Evolutionary conservation across 1,139 yeast species (phyloP), one percentile per base, ranked within the genome.

Genomic region (Saccharomyces hybrid): DNA sequence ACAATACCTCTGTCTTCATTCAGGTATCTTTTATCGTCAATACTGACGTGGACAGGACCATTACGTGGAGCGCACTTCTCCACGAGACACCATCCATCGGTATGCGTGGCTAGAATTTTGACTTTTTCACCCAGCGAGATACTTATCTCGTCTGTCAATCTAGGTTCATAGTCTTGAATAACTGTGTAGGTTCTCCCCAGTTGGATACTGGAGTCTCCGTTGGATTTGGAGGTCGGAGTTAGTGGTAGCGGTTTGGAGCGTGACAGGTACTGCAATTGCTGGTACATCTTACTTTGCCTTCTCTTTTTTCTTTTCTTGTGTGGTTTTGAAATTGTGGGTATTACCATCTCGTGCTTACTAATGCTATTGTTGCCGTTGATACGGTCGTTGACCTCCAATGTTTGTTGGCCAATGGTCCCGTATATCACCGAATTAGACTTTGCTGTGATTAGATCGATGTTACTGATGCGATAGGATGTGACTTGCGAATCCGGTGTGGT

Each of bases 81-180:
- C 2, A 69, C 75, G 23, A 73, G 57, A 56, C 77, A 74, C 78
- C 78, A 75, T 3, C 77, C 77, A 58, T 74, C 78, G 1, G 74
- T 69, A 60, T 73, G 76, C 14, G 66, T 64, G 1, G 75, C 73
- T n/a, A 73, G 54, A 1, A 74, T 61, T 52, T 62, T 63, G 5
- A 71, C 69, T 48, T 50, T 59, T 41, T 74, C 77, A 2, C 74
- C 75, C 3, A 53, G 48, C 0, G 38, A 7, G 5, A 74, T 59
- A 5, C 57, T 53, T 14, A 74, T 62, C 53, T 74, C 78, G 62
- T 74, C 78, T 6, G 71, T 59, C 27, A 74, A 59, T 26, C 58
- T 63, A 46, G 73, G 71, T 1, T 50, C 49, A 53, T 73, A 74
- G 1, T 57, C 55, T 26, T 61, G 54, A 0, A 55, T 47, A 1